Base-by-base conservation (phyloP, 768 basidiomycete genomes). In the Fibroporia radiculosa region DNA sequence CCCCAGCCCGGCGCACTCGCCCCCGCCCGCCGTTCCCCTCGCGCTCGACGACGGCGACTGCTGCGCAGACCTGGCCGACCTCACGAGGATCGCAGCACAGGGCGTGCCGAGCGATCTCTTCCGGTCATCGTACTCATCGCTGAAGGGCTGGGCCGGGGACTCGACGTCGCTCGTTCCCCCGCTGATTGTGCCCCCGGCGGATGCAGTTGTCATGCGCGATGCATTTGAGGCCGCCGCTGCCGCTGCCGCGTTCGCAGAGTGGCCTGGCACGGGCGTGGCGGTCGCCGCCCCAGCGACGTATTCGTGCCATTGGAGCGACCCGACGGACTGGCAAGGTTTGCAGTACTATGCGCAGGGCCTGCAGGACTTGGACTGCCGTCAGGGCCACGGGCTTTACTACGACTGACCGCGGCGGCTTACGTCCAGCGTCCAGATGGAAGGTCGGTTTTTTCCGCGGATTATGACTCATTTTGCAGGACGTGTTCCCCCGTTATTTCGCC, bases 141-240 rank as follows among this genome's bases (percentile, higher is more conserved):
- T 59, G 27, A 55, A 56, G 13, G 54, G 54, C 25, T 62, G 61
- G 61, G 57, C 56, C 12, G 57, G 56, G 40, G 55, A 50, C 20
- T 35, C 41, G 4, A 16, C 40, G 40, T 8, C 42, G 28, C 32
- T 35, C 38, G 27, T 47, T 47, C 24, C 36, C 46, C 53, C 55
- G 7, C 47, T 48, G 34, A 44, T 51, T 23, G 48, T 42, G 19
- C 52, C 52, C 25, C 50, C 56, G 2, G 42, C 47, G 27, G 56
- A 45, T 22, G 35, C 47, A 8, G 47, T 34, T 34, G 34, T 59
- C 28, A 56, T 57, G 56, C 40, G 45, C 36, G 51, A 57, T 47
- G 52, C 58, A 35, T 57, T 59, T 42, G 52, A 55, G 41, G 58
- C 56, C n/a, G 56, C 56, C n/a, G 40, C 50, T 16, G 48, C 43